Conservation (phyloP, 768 basidiomycete genomes). For the Filobasidium floriforme region DNA sequence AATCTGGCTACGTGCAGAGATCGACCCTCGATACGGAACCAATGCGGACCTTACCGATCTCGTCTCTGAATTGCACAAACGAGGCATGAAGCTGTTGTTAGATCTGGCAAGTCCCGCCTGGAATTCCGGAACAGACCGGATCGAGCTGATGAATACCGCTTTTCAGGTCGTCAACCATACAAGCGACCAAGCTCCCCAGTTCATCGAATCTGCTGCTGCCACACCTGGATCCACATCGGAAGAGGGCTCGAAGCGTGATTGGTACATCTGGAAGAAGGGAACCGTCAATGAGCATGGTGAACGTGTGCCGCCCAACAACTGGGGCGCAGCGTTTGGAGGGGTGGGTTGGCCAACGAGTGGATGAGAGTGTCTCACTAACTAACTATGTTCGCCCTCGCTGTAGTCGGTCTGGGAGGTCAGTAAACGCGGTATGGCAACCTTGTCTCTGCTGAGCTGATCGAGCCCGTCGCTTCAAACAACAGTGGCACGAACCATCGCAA, state of each 20-base stretch:
- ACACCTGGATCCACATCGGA: slow-evolving; percentile 39
- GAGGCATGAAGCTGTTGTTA: slow-evolving; percentile 70
- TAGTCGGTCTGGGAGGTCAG: slow-evolving; percentile 14
- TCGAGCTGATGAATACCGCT: not conserved
- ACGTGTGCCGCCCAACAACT: slow-evolving; percentile 63
- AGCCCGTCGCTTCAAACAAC: not conserved
- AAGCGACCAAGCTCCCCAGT: slow-evolving; percentile 59
- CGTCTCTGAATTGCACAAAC: slow-evolving; percentile 49
- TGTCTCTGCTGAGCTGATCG: not conserved
- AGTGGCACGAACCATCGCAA: slow-evolving; percentile 13
- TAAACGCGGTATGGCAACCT: not conserved
- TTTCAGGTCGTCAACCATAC: slow-evolving; percentile 8
- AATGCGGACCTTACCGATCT: slow-evolving; percentile 22
- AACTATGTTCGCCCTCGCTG: too few relatives aligned
- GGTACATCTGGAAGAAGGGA: slow-evolving; percentile 69
- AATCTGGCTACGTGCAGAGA: slow-evolving; percentile 36
- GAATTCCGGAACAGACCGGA: too few relatives aligned
- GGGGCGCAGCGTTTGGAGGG: slow-evolving; percentile 45
- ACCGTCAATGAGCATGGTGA: slow-evolving; percentile 52
- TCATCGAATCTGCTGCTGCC: slow-evolving; percentile 51
- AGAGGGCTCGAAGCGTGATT: slow-evolving; percentile 58
- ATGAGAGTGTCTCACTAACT: too few relatives aligned
- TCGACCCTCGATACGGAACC: slow-evolving; percentile 54
- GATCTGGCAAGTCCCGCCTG: slow-evolving; percentile 54
- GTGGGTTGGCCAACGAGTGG: not conserved